Percentiles rank a stretch among this genome's conserved stretches.
Conservation (phyloP, 208 protist genomes). For the Leptomonas pyrrhocoris region DNA sequence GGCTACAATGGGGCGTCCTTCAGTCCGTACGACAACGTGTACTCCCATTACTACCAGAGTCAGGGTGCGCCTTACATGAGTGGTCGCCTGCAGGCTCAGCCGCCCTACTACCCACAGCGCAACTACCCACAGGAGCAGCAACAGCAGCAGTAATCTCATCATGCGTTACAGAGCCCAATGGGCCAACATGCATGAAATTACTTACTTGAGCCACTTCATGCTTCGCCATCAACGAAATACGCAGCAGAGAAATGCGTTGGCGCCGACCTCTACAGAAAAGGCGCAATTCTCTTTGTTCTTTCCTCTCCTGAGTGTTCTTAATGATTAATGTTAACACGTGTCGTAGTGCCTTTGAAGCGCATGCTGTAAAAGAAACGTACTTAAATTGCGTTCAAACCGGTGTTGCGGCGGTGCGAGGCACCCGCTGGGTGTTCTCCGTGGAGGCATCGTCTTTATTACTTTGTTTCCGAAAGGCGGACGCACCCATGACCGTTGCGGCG, state of each 20-base stretch:
- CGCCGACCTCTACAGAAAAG: background rate
- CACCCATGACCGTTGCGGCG: too few relatives aligned
- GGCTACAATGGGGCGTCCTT: constrained; percentile 22
- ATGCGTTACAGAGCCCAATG: too few relatives aligned
- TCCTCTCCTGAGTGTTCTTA: constrained; percentile 7
- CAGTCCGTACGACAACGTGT: constrained; percentile 25
- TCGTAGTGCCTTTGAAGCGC: background rate
- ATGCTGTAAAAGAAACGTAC: too few relatives aligned
- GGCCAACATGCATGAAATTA: too few relatives aligned
- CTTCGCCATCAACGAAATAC: too few relatives aligned
- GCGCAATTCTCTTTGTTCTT: constrained; percentile 5
- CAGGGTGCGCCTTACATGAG: constrained; percentile 31
- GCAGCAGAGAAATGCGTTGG: too few relatives aligned
- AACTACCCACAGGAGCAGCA: constrained; percentile 34
- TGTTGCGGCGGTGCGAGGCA: too few relatives aligned
- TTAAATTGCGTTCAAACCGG: too few relatives aligned
- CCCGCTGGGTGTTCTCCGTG: too few relatives aligned
- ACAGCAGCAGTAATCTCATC: background rate
- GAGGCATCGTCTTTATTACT: too few relatives aligned
- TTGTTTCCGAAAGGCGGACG: too few relatives aligned
- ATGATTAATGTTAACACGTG: constrained; percentile 1
- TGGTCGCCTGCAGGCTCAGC: constrained; percentile 41
- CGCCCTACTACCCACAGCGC: constrained; percentile 52
- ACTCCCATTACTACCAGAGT: constrained; percentile 27
- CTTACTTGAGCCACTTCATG: too few relatives aligned